Evolutionary conservation across 768 basidiomycete genomes (phyloP).

Genomic region (Trametes cinnabarina): DNA sequence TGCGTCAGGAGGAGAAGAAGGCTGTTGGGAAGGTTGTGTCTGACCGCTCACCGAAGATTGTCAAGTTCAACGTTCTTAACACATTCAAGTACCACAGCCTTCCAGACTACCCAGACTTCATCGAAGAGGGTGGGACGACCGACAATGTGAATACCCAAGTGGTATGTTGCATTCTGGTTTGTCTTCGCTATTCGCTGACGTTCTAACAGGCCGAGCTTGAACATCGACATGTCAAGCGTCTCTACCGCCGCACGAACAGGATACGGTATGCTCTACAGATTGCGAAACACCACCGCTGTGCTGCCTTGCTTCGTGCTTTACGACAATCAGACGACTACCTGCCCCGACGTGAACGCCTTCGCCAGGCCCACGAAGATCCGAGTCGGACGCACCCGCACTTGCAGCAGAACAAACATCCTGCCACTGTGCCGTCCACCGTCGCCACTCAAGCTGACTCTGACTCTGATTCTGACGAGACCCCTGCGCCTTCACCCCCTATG

Average conservation of each 20-base stretch:
- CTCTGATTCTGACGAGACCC: no score
- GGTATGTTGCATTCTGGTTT: neutral
- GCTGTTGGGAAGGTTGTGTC: no score
- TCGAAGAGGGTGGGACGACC: constrained; percentile 1
- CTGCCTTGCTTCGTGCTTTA: neutral
- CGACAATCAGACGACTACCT: neutral
- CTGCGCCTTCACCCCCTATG: no score
- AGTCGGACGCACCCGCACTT: no score
- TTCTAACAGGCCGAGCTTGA: constrained; percentile 37
- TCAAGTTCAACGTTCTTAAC: constrained; percentile 10
- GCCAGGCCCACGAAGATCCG: no score
- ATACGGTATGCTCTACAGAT: constrained; percentile 12
- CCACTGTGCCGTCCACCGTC: no score
- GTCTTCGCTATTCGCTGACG: no score
- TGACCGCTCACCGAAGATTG: neutral
- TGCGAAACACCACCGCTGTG: neutral
- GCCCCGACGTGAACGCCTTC: constrained; percentile 27
- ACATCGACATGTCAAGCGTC: constrained; percentile 36
- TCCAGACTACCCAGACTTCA: neutral
- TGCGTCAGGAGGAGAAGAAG: neutral
- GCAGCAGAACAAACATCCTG: no score
- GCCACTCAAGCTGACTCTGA: no score
- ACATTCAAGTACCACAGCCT: constrained; percentile 18
- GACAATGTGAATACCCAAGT: constrained; percentile 14
- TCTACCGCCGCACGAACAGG: constrained; percentile 39